Evolutionary conservation across 495 filamentous ascomycete genomes (phyloP), one percentile per base, ranked within the genome.

Genomic region (Aspergillus heteromorphus): DNA sequence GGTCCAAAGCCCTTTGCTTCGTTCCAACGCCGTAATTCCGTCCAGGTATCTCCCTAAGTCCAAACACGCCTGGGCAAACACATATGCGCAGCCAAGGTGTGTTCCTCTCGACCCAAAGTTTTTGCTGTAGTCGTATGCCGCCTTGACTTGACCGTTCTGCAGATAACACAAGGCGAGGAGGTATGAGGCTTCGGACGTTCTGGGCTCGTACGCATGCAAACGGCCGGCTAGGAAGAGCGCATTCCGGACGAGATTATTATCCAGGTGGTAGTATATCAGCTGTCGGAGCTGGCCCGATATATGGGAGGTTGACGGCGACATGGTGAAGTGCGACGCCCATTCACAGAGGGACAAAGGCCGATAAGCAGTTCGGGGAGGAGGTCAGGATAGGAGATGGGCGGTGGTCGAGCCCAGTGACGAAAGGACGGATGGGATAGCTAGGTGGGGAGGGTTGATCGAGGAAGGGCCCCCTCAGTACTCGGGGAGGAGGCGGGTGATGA

Each of bases 141-240:
- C 77, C 59, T 86, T 87, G 51, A 84, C 76, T 65, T 95, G 87
- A 14, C 90, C 89, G 40, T 89, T 79, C 41, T 87, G 86, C 30
- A 92, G 79, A 68, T 96, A 84, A 61, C 89, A 95, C 23, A 95
- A 80, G 8, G 89, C 83, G 14, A 95, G 74, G 14, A 97, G 83
- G 69, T 93, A 92, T 34, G 82, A 76, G 6, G 89, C 84, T 69
- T 98, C 93, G 40, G 82, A 78, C 29, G 83, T 84, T 51, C 86
- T 82, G 16, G 83, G 83, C 55, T 97, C 93, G 61, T 89, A 84
- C 30, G 91, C 92, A 45, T 84, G 79, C 5, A 97, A 79, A 45
- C 93, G 85, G 48, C 90, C 89, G 45, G 93, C 87, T 38, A 95
- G 85, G 72, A 97, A 97, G 25, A 96, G 82, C 48, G 93, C 93